Evolutionary conservation across 2,329 filamentous ascomycete species (phyloP), one percentile per base, ranked within the genome.

Genomic region (Coniochaeta sp.): DNA sequence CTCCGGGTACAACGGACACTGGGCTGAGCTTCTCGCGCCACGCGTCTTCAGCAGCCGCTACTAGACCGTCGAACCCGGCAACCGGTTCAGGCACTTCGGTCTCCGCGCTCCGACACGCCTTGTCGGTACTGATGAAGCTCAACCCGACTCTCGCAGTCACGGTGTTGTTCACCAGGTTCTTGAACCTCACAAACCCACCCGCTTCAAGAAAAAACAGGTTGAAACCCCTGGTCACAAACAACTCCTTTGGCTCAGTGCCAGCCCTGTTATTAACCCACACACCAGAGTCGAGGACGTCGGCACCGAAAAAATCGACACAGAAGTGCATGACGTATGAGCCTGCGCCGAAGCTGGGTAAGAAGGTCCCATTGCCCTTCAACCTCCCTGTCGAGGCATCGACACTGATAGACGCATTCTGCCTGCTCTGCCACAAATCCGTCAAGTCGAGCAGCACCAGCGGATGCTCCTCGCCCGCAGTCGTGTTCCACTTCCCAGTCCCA

Each of bases 51-150:
- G 85, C 81, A 12, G 76, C 73, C 3, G 67, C 63, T 4, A 81
- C 77, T 0, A 83, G 77, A 12, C 68, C 28, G 36, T 82, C 77
- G 63, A 90, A 89, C 63, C 85, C 81, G 26, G 67, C 81, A 75
- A 57, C 80, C 72, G 81, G 86, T 1, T 79, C 69, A 0, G 85
- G 81, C 12, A 89, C 85, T 65, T 90, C 87, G 1, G 69, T 75
- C 68, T 87, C 81, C 0, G 84, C 86, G 65, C 84, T 87, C 2
- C 71, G 66, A 66, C 87, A 90, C 1, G 87, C 87, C 69, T 87
- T 81, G 0, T 79, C 76, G 1, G 77, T 73, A 64, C 81, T 86
- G 62, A 88, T 81, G 69, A 88, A 88, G 62, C 85, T 89, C 9
- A 88, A 72, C 0, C 86, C 87, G 57, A 88, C 81, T 0, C 82